Conservation (phyloP, 83 land plant genomes). For the Picea mariana region DNA sequence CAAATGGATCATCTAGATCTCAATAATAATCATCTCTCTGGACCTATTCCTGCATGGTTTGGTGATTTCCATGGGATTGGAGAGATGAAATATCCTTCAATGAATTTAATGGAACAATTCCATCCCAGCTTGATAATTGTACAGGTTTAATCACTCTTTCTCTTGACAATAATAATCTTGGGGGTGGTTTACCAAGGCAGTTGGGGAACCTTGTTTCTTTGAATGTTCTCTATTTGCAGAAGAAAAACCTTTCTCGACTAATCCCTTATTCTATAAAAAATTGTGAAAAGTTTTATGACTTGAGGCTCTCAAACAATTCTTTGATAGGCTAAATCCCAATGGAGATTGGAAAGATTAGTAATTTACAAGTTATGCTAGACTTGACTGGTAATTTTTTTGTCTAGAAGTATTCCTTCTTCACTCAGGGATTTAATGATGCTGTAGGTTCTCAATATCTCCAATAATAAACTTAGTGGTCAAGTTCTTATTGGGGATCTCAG, state of each 20-base stretch:
- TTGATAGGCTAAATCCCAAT: slow-evolving; percentile 55
- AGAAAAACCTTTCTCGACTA: slow-evolving; percentile 55
- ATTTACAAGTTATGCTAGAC: slow-evolving; percentile 68
- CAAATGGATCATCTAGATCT: slow-evolving; percentile 51
- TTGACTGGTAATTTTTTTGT: slow-evolving; percentile 50
- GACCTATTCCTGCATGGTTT: slow-evolving; percentile 58
- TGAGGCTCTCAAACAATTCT: slow-evolving; percentile 53
- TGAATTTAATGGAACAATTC: slow-evolving; percentile 45
- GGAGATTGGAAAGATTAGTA: slow-evolving; percentile 52
- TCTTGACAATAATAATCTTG: slow-evolving; percentile 48
- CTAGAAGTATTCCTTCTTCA: slow-evolving; percentile 68
- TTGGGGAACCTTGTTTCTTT: slow-evolving; percentile 52
- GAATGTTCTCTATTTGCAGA: slow-evolving; percentile 52
- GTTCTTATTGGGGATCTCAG: slow-evolving; percentile 52
- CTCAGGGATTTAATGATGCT: slow-evolving; percentile 51
- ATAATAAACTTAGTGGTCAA: slow-evolving; percentile 59
- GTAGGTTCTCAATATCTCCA: slow-evolving; percentile 64
- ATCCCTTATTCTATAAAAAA: slow-evolving; percentile 50
- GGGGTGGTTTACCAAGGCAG: slow-evolving; percentile 53
- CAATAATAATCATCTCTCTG: slow-evolving; percentile 46
- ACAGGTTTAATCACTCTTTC: slow-evolving; percentile 45
- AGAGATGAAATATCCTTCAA: slow-evolving; percentile 71
- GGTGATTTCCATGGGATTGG: slow-evolving; percentile 50
- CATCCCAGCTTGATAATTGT: slow-evolving; percentile 49
- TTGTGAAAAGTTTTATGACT: slow-evolving; percentile 51